A percentile compares a stretch with the other conserved stretches of the same genome.
These are phyloP conservation scores for Paraphaeosphaeria minitans DNA, from an alignment of 2,329 filamentous ascomycete species.

Conservation along the genomic window DNA sequence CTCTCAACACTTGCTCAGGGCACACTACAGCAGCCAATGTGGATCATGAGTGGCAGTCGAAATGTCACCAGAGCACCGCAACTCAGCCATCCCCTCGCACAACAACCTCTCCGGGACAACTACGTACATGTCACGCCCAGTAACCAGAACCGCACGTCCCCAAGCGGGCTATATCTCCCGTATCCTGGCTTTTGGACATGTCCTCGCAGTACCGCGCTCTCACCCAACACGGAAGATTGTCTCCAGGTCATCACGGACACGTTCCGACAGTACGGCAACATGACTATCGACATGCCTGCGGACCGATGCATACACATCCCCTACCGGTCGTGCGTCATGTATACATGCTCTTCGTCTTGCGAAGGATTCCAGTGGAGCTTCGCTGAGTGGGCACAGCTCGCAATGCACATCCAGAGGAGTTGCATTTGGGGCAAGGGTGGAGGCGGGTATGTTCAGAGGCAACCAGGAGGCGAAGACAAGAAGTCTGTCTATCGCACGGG, in stretches of 20 bases:
- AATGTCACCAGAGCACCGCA: not conserved
- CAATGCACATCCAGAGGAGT: not conserved
- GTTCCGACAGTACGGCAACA: not conserved
- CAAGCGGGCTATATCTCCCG: not conserved
- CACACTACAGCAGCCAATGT: not conserved
- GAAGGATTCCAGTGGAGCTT: not conserved
- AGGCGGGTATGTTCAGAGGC: constrained; percentile 6
- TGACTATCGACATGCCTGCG: not conserved
- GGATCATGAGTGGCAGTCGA: not conserved
- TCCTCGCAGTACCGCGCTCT: not conserved
- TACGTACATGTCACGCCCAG: constrained; percentile 2
- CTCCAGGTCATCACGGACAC: not conserved
- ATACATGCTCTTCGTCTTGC: constrained; percentile 7
- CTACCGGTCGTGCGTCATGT: constrained; percentile 7
- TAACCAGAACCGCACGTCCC: not conserved
- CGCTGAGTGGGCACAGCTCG: constrained; percentile 5
- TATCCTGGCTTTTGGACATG: constrained; percentile 6
- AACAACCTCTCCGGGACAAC: not conserved
- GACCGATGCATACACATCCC: not conserved
- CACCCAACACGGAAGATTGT: constrained; percentile 8
- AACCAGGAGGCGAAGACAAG: not conserved
- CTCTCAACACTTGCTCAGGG: not conserved
- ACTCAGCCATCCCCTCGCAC: not conserved
- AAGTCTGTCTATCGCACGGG: constrained; percentile 1
- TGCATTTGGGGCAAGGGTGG: constrained; percentile 2